Conservation (phyloP, 352 stramenopile species). For the Phytophthora hibernalis region DNA sequence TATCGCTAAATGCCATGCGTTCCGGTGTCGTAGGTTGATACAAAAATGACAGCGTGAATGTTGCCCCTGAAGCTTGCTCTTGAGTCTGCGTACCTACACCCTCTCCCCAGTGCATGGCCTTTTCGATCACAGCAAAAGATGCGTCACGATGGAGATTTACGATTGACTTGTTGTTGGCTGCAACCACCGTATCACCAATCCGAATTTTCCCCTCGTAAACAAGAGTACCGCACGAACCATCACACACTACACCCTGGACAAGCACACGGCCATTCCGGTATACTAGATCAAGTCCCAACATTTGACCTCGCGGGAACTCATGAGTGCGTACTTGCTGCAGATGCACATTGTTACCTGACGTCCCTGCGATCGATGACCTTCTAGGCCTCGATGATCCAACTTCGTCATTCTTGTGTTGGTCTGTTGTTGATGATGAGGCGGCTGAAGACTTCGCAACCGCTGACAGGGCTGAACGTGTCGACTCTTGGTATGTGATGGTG, state of each 20-base stretch:
- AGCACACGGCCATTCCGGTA: conserved; percentile 80
- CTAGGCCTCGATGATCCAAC: conserved; percentile 6
- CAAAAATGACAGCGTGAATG: conserved; percentile 76
- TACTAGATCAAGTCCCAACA: conserved; percentile 83
- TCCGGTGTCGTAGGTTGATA: conserved; percentile 54
- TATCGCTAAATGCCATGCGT: conserved; percentile 36
- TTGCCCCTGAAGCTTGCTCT: conserved; percentile 28
- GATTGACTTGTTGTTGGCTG: conserved; percentile 81
- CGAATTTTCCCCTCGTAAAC: conserved; percentile 72
- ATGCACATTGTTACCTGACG: conserved; percentile 30
- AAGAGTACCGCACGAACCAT: conserved; percentile 65
- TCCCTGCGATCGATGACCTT: conserved; percentile 11
- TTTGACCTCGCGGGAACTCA: conserved; percentile 60
- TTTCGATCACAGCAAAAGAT: conserved; percentile 80
- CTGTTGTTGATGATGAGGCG: conserved; percentile 6
- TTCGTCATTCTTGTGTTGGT: conserved; percentile 26
- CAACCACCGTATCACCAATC: conserved; percentile 82
- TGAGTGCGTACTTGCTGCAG: conserved; percentile 70
- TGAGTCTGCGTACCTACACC: conserved; percentile 20
- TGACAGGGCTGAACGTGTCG: conserved; percentile 76
- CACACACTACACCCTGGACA: conserved; percentile 77
- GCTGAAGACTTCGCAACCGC: conserved; percentile 61
- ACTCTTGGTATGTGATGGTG: conserved; percentile 80
- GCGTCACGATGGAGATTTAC: conserved; percentile 84
- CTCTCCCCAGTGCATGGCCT: conserved; percentile 52